Percentiles rank a stretch among this genome's conserved stretches.
phyloP scores from a whole-genome alignment of 495 filamentous ascomycete genomes.

The Daldinia bambusicola region DNA sequence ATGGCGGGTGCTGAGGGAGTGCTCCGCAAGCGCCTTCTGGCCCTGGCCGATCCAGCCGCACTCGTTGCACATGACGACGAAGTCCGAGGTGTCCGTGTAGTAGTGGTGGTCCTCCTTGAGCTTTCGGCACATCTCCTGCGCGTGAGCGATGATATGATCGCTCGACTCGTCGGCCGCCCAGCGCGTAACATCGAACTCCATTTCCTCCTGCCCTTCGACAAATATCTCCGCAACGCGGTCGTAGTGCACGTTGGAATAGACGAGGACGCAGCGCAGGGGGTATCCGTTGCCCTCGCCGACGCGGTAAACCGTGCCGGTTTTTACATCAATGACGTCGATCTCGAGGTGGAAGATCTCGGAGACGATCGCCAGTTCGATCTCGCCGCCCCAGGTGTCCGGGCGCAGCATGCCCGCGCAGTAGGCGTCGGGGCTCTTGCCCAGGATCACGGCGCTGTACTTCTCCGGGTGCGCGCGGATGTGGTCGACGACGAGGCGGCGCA shows the following conservation, averaged over 20 bases:
- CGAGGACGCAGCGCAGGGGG: constrained; percentile 76
- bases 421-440: constrained; percentile 76
- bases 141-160: constrained; percentile 72
- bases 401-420: constrained; percentile 90
- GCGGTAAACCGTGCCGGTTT: constrained; percentile 65
- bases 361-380: constrained; percentile 87
- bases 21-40: constrained; percentile 57
- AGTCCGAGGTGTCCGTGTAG: constrained; percentile 87
- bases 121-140: constrained; percentile 73
- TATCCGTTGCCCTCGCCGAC: constrained; percentile 78
- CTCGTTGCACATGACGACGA: constrained; percentile 83
- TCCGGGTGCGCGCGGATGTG: constrained; percentile 78
- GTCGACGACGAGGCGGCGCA: constrained; percentile 84
- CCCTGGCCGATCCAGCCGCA: constrained; percentile 73
- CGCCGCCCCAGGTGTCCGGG: constrained; percentile 88
- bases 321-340: constrained; percentile 82
- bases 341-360: constrained; percentile 88
- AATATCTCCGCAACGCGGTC: constrained; percentile 86
- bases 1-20: constrained; percentile 24
- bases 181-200: constrained; percentile 76
- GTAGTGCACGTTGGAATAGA: constrained; percentile 96
- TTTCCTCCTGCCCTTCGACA: constrained; percentile 64
- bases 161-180: constrained; percentile 72
- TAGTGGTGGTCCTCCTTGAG: constrained; percentile 79
- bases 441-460: constrained; percentile 76